Evolutionary conservation across 2,329 filamentous ascomycete genomes (phyloP), one percentile per base, ranked within the genome.

Genomic region (Myriosclerotinia curreyana): DNA sequence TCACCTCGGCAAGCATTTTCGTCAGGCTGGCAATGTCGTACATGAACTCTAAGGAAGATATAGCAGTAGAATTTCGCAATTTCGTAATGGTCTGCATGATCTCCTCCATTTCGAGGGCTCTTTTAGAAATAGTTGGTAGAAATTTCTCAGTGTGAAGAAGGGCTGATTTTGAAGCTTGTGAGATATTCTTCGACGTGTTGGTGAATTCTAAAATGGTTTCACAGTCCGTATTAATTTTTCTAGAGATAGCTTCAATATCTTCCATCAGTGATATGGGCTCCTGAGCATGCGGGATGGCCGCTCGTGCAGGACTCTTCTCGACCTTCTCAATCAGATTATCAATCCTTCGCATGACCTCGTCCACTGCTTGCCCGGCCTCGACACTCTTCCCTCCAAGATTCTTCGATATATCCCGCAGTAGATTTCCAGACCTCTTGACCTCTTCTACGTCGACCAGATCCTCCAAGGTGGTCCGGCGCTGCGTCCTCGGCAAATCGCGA

Each of bases 221-320:
- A 73, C 92, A 91, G 76, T 98, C 95, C 7, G 88, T 90, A 55
- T 88, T 86, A 58, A 99, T 90, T 77, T 97, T 97, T 71, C 87
- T 92, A 60, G 88, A 87, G 63, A 98, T 82, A 0, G 91, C 89
- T 73, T 94, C 88, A 51, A 98, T 92, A 74, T 98, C 95, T 66
- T 92, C 84, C 58, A 95, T 80, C 8, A 96, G 79, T 67, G 89
- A 86, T 28, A 79, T 76, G 6, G 89, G 82, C 68, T 93, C 90
- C 56, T 85, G 82, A 50, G 79, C 80, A 65, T 86, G 86, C 22
- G 81, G 78, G 54, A 86, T 74, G 7, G 82, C 77, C 28, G 82
- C 88, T 56, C 81, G 83, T 64, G 74, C 80, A 69, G 79, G 79
- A 17, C 83, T 79, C 62, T 83, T 83, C 51, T 88, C 83, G 58